phyloP scores from a whole-genome alignment of 331 rosid genomes.

The Spiraea crenata region DNA sequence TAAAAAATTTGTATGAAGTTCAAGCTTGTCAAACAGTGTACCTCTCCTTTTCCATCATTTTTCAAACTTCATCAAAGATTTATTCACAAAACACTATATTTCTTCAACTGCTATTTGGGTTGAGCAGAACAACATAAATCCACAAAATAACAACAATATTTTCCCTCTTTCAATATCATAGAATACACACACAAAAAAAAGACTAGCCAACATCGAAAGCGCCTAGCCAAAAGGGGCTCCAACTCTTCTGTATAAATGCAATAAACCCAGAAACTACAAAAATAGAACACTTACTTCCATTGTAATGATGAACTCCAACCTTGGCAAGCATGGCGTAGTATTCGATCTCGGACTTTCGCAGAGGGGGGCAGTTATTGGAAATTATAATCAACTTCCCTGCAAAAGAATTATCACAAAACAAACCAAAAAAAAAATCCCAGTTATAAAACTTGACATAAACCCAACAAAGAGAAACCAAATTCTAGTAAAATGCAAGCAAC shows the following conservation, averaged over 20 bases:
- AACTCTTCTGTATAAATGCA: not conserved
- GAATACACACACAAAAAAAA: no score
- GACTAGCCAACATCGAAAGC: not conserved
- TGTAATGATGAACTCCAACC: conserved; percentile 78
- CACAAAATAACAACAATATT: no score
- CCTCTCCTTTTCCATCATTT: no score
- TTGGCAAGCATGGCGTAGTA: conserved; percentile 94
- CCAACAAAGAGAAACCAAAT: not conserved
- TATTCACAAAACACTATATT: no score
- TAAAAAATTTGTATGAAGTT: no score
- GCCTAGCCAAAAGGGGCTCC: not conserved
- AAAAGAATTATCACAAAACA: not conserved
- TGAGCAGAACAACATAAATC: no score
- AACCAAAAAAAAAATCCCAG: not conserved
- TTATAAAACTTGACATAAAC: not conserved
- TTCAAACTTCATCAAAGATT: no score
- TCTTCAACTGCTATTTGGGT: no score
- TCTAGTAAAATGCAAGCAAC: not conserved
- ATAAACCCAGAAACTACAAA: not conserved
- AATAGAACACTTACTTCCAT: conserved; percentile 64
- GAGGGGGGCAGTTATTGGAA: conserved; percentile 85
- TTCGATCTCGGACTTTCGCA: conserved; percentile 81
- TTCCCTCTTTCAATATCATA: no score
- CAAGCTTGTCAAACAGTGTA: no score
- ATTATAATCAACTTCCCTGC: conserved; percentile 76